Percentiles rank a stretch among this genome's conserved stretches.
phyloP scores from a whole-genome alignment of 139 green algal species.

The Closterium sp. region DNA sequence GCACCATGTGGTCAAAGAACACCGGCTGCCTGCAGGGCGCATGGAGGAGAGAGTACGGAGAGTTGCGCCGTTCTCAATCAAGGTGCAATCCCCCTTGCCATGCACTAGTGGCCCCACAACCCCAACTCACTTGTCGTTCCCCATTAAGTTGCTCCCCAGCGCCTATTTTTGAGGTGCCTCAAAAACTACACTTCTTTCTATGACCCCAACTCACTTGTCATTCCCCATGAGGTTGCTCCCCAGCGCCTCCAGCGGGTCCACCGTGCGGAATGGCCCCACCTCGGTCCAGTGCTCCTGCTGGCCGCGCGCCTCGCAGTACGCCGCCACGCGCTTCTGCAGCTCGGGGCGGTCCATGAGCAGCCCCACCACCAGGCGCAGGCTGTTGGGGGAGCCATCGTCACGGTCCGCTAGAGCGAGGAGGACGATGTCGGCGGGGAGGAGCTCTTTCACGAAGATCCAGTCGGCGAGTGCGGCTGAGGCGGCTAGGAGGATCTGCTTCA shows the following conservation, averaged over 20 bases:
- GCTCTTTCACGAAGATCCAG: slow-evolving; percentile 3
- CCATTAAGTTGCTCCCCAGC: not conserved
- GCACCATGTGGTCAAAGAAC: slow-evolving; percentile 27
- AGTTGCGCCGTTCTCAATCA: not conserved
- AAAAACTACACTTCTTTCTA: not conserved
- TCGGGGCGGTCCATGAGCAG: slow-evolving; percentile 18
- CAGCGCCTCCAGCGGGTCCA: not conserved
- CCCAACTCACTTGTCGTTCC: not conserved
- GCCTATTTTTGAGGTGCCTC: not conserved
- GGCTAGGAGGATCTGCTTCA: not conserved
- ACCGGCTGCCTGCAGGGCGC: not conserved
- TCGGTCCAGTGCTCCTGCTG: not conserved
- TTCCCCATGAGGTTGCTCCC: not conserved
- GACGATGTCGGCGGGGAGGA: slow-evolving; percentile 7
- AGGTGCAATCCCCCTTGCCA: not conserved
- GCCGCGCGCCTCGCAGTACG: not conserved
- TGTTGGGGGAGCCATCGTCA: not conserved
- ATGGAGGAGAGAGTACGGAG: not conserved
- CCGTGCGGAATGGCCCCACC: not conserved
- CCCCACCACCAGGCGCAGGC: not conserved
- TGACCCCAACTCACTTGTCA: slow-evolving; percentile 8
- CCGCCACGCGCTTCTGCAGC: not conserved
- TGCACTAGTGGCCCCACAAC: not conserved
- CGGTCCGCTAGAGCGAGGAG: slow-evolving; percentile 3
- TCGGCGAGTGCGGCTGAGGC: not conserved